A percentile compares a stretch with the other conserved stretches of the same genome.
Evolutionary conservation across 2,329 filamentous ascomycete species (phyloP).

Genomic region (Cylindrodendrum hubeiense): DNA sequence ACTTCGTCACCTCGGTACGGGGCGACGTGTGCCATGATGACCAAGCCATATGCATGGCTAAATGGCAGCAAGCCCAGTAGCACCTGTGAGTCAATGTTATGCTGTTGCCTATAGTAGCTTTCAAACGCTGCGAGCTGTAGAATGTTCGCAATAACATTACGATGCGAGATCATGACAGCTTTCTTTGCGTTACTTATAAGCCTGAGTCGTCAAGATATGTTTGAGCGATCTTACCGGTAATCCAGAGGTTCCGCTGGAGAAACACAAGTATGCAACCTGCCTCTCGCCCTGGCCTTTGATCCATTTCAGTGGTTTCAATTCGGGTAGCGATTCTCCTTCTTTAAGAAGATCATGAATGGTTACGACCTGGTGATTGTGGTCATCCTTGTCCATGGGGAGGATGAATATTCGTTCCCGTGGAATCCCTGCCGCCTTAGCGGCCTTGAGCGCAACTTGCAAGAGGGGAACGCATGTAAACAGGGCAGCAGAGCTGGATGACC

Average conservation of each 20-base stretch:
- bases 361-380: neutral
- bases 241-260: constrained; percentile 10
- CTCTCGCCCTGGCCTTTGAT: neutral
- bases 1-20: constrained; percentile 79
- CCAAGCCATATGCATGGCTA: constrained; percentile 83
- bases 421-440: neutral
- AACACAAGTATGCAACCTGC: constrained; percentile 7
- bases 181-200: neutral
- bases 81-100: neutral
- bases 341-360: neutral
- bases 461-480: neutral
- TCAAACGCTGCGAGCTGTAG: neutral
- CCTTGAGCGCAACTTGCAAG: neutral
- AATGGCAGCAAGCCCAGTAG: constrained; percentile 76
- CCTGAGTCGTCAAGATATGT: neutral
- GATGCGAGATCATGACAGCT: constrained; percentile 7
- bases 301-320: neutral
- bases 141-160: constrained; percentile 1
- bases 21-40: constrained; percentile 75
- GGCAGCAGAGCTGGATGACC: neutral
- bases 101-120: neutral
- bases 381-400: neutral
- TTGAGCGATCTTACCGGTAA: neutral
- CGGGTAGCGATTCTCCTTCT: neutral
- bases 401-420: neutral